Percentiles rank a stretch among this genome's conserved stretches.
phyloP scores from a whole-genome alignment of 805 yeast species.

The Saccharomycopsis fermentans region DNA sequence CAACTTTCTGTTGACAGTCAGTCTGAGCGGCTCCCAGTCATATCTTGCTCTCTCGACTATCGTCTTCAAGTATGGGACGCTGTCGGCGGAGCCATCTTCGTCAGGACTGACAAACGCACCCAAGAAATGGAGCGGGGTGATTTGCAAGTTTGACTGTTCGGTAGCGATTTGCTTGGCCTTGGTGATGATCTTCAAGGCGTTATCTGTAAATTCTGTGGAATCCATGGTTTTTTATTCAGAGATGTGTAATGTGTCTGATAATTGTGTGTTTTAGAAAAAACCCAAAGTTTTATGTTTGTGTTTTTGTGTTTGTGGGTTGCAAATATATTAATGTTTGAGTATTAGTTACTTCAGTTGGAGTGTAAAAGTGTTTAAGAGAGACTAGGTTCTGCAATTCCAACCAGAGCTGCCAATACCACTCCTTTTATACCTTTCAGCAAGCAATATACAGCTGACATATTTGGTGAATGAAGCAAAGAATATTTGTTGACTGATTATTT shows the following conservation, averaged over 20 bases:
- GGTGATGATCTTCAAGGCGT: slow-evolving; percentile 74
- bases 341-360: no score
- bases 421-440: no score
- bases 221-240: slow-evolving; percentile 33
- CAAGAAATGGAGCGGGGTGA: slow-evolving; percentile 79
- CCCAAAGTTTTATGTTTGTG: no score
- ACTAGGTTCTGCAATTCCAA: no score
- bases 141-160: slow-evolving; percentile 74
- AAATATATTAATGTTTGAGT: not conserved
- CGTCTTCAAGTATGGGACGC: slow-evolving; percentile 64
- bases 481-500: no score
- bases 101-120: slow-evolving; percentile 81
- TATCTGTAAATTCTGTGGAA: slow-evolving; percentile 81
- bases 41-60: slow-evolving; percentile 77
- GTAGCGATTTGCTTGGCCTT: slow-evolving; percentile 74
- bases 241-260: slow-evolving; percentile 1
- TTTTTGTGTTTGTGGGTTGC: not conserved
- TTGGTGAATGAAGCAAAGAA: no score
- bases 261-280: no score
- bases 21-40: slow-evolving; percentile 74
- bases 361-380: no score
- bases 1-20: slow-evolving; percentile 69
- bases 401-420: no score
- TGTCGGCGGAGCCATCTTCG: slow-evolving; percentile 35
- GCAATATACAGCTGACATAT: no score